phyloP scores from a whole-genome alignment of 2,329 filamentous ascomycete genomes.

The Ophiostoma fasciatum region DNA sequence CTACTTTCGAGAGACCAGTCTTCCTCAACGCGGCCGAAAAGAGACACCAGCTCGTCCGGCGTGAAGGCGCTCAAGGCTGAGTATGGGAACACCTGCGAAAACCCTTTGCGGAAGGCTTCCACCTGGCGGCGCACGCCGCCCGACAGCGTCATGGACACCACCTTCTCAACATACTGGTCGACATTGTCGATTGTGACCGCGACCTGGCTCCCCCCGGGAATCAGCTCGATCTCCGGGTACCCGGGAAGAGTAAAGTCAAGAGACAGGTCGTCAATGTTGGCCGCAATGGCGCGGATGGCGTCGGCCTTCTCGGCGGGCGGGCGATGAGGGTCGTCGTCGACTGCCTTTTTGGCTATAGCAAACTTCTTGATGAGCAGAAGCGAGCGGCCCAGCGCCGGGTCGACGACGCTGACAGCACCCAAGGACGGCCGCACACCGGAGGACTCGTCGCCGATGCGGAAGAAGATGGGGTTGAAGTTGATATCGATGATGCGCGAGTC shows the following conservation, averaged over 20 bases:
- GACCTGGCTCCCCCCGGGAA: conserved; percentile 57
- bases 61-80: conserved; percentile 86
- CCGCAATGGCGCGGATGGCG: conserved; percentile 51
- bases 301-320: conserved; percentile 55
- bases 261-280: conserved; percentile 79
- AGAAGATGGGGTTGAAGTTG: conserved; percentile 94
- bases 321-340: conserved; percentile 56
- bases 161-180: conserved; percentile 72
- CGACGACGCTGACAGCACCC: conserved; percentile 78
- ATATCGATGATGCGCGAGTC: conserved; percentile 96
- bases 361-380: conserved; percentile 80
- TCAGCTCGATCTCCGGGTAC: conserved; percentile 72
- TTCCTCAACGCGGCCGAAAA: conserved; percentile 86
- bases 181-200: conserved; percentile 83
- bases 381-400: conserved; percentile 72
- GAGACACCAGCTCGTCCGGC: conserved; percentile 81
- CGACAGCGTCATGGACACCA: conserved; percentile 85
- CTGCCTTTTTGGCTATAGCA: conserved; percentile 60
- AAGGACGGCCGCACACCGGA: conserved; percentile 63
- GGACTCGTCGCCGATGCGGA: conserved; percentile 70
- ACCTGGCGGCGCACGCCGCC: conserved; percentile 76
- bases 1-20: conserved; percentile 96
- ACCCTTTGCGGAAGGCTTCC: conserved; percentile 79
- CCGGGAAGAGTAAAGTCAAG: conserved; percentile 93
- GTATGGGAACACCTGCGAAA: conserved; percentile 94